These are phyloP conservation scores for Claviceps sorghi DNA, from an alignment of 2,329 filamentous ascomycete species.

Conservation along the genomic window DNA sequence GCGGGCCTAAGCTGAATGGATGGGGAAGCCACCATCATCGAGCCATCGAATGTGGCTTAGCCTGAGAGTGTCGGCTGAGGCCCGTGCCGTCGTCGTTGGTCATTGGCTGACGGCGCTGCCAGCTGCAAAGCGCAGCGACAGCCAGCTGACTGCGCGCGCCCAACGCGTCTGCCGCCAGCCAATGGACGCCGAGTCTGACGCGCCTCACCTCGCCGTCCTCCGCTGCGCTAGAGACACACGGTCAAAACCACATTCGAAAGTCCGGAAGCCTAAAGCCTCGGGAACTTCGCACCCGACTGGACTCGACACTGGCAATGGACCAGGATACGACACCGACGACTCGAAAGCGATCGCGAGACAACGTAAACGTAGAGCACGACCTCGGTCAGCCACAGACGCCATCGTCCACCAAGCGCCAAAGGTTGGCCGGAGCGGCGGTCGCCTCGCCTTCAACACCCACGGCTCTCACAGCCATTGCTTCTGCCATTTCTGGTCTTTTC, in stretches of 20 bases:
- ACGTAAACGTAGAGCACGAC: constrained; percentile 11
- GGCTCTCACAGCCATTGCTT: constrained; percentile 17
- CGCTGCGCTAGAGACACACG: background rate
- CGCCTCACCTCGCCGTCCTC: background rate
- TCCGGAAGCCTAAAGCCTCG: background rate
- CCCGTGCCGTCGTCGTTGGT: background rate
- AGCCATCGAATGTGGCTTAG: too few relatives aligned
- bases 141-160: background rate
- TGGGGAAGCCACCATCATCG: too few relatives aligned
- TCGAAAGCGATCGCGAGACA: constrained; percentile 7
- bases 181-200: background rate
- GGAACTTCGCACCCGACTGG: background rate
- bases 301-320: constrained; percentile 12
- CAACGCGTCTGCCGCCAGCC: constrained; percentile 3
- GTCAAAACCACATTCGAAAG: background rate
- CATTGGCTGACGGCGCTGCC: background rate
- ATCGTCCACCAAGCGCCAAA: constrained; percentile 17
- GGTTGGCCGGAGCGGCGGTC: constrained; percentile 15
- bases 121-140: background rate
- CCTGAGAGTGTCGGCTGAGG: too few relatives aligned
- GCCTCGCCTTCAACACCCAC: constrained; percentile 16
- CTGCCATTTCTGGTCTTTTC: constrained; percentile 17
- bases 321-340: constrained; percentile 9
- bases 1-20: too few relatives aligned
- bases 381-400: constrained; percentile 12